Conservation (phyloP, 345 rosid species). For the Pistacia integerrima region DNA sequence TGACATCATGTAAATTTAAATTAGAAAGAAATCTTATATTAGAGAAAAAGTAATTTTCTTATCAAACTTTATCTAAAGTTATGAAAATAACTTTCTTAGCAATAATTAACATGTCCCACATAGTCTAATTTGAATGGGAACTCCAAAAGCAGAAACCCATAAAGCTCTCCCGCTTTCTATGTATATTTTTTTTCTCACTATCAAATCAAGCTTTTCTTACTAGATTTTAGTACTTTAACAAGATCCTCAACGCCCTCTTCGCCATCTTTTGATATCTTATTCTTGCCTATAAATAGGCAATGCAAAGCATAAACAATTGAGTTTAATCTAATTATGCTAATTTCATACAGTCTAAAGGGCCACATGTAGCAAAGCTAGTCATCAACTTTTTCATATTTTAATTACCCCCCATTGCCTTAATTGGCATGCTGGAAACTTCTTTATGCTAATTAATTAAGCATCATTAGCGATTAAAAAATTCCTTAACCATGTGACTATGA, state of each 20-base stretch:
- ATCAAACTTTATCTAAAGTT: too few relatives aligned
- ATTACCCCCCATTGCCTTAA: conserved; percentile 39
- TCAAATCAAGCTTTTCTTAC: conserved; percentile 25
- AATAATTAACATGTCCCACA: not conserved
- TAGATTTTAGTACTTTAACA: conserved; percentile 10
- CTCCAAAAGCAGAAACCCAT: conserved; percentile 11
- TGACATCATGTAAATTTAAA: too few relatives aligned
- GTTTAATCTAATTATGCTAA: conserved; percentile 34
- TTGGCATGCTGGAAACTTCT: conserved; percentile 58
- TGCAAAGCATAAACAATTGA: conserved; percentile 14
- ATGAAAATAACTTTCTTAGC: too few relatives aligned
- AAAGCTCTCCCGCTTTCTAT: not conserved
- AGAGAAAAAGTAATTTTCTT: too few relatives aligned
- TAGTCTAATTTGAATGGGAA: conserved; percentile 23
- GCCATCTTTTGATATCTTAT: conserved; percentile 12
- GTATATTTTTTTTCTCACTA: not conserved
- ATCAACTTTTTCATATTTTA: conserved; percentile 23
- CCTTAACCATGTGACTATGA: conserved; percentile 31
- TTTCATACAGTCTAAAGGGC: conserved; percentile 27
- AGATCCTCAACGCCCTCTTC: conserved; percentile 11
- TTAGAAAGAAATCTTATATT: too few relatives aligned
- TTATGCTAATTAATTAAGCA: conserved; percentile 12
- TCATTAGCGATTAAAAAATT: conserved; percentile 28
- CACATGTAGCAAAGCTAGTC: conserved; percentile 26
- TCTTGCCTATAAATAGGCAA: conserved; percentile 43